Evolutionary conservation across 2,329 filamentous ascomycete genomes (phyloP), one percentile per base, ranked within the genome.

Genomic region (Paecilomyces dactylethromorphus): DNA sequence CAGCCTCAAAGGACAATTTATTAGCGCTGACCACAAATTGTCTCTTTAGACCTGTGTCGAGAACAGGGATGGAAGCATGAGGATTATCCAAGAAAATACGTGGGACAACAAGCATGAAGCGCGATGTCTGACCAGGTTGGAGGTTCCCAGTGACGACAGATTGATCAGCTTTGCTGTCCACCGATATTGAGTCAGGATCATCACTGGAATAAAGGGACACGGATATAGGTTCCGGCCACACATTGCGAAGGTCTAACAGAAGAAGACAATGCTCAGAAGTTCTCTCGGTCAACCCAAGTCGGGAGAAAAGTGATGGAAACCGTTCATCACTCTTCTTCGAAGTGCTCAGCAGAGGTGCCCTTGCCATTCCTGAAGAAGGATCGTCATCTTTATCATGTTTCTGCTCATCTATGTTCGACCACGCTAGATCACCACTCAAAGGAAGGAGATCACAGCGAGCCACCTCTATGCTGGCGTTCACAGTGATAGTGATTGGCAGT

Each of bases 21-120:
- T 85, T 87, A 15, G 87, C 84, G 73, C 89, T 94, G 51, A 96
- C 90, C 31, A 97, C 90, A 67, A 96, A 97, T 69, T 97, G 92
- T n/a, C 92, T 84, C 69, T 91, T 88, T n/a, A 88, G 86, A 0
- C 88, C 86, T 0, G 89, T 88, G 64, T 93, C 92, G 10, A 96
- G 80, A 1, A 86, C 87, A 0, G 92, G 92, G 45, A 97, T 90
- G 1, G 88, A 81, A 1, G 87, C 87, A 68, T 92, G 85, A 2
- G 91, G 87, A 62, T 94, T 84, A n/a, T 87, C 81, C 21, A 96
- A 73, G 69, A 89, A 90, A 45, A 95, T 81, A 35, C 90, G 85
- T 57, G 85, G 88, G 2, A 96, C 78, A 0, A 92, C 87, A 11
- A 96, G 78, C 56, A 93, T 83, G 33, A 96, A 79, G 1, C 92